Percentiles rank a stretch among this genome's conserved stretches.
Conservation (phyloP, 345 rosid species). For the Garcia nutans region DNA sequence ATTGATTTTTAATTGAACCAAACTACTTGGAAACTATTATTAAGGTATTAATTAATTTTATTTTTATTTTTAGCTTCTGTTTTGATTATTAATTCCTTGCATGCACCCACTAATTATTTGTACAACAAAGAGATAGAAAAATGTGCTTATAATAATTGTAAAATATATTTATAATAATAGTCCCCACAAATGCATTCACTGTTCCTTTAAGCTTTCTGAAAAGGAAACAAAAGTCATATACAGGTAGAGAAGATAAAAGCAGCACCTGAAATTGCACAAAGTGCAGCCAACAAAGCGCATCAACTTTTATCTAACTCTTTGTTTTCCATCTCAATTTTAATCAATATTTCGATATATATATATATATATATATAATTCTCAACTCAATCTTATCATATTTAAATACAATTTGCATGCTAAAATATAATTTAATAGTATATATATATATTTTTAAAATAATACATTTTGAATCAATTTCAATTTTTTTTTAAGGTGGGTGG, state of each 20-base stretch:
- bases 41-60: no score
- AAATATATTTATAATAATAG: background rate
- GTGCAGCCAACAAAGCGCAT: conserved; percentile 41
- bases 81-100: no score
- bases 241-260: conserved; percentile 29
- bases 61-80: no score
- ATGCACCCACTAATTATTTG: background rate
- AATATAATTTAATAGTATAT: no score
- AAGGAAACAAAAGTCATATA: conserved; percentile 23
- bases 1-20: no score
- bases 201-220: conserved; percentile 18
- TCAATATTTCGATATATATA: background rate
- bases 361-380: background rate
- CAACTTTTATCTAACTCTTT: conserved; percentile 28
- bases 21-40: no score
- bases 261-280: conserved; percentile 34
- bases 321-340: background rate
- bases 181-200: conserved; percentile 39
- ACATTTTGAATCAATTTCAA: no score
- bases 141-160: no score
- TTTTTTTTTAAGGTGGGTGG: no score
- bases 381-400: no score
- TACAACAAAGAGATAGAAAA: conserved; percentile 10
- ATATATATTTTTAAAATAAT: no score
- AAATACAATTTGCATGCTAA: no score